A percentile compares a stretch with the other conserved stretches of the same genome.
Evolutionary conservation across 2,329 filamentous ascomycete genomes (phyloP).

Genomic region (Pestalotiopsis sp.): DNA sequence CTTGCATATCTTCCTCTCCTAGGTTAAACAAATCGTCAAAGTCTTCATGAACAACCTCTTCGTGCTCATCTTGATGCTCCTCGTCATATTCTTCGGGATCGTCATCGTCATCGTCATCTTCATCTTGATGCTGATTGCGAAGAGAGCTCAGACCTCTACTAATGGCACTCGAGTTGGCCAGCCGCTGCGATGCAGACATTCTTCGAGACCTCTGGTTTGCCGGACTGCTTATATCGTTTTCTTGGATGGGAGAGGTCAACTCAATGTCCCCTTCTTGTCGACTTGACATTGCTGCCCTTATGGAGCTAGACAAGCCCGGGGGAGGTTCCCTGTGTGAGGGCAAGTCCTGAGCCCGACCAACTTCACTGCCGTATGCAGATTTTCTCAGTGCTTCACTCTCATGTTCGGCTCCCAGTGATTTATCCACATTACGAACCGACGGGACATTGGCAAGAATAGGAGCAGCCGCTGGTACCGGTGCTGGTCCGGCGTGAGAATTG

Average conservation of each 20-base stretch:
- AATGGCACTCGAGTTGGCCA: conserved; percentile 20
- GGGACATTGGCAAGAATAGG: not conserved
- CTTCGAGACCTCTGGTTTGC: conserved; percentile 16
- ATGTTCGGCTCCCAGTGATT: conserved; percentile 21
- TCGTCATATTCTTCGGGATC: conserved; percentile 15
- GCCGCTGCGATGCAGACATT: conserved; percentile 18
- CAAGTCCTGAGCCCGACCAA: conserved; percentile 8
- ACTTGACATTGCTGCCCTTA: conserved; percentile 19
- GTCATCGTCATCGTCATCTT: conserved; percentile 17
- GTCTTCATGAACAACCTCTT: not conserved
- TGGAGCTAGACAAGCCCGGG: conserved; percentile 22
- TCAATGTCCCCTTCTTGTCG: conserved; percentile 15
- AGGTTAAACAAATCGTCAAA: conserved; percentile 12
- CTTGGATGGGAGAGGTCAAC: conserved; percentile 17
- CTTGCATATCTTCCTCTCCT: conserved; percentile 6
- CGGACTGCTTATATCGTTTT: conserved; percentile 18
- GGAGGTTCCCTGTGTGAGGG: not conserved
- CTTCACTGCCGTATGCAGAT: conserved; percentile 12
- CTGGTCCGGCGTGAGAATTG: conserved; percentile 7
- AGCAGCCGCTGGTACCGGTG: conserved; percentile 11
- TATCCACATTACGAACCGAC: conserved; percentile 17
- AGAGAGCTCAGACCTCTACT: conserved; percentile 18
- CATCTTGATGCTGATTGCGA: conserved; percentile 18
- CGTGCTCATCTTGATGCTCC: conserved; percentile 15
- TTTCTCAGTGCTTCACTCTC: conserved; percentile 16